Evolutionary conservation across 352 stramenopile species (phyloP).

Genomic region (Phytophthora hibernalis): DNA sequence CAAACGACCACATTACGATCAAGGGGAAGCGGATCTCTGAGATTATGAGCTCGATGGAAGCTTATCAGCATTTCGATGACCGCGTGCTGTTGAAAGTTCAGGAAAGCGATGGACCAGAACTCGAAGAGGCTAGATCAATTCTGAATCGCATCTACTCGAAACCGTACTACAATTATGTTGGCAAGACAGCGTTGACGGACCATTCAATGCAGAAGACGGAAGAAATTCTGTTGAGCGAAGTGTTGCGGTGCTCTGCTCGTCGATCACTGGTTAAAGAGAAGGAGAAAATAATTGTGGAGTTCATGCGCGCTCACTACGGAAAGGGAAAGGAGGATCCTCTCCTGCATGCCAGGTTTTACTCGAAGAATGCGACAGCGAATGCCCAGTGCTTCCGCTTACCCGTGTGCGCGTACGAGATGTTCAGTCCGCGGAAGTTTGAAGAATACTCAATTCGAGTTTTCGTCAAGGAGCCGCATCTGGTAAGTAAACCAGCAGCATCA

Average conservation of each 20-base stretch:
- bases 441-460: slow-evolving; percentile 78
- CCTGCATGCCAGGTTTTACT: slow-evolving; percentile 79
- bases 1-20: slow-evolving; percentile 68
- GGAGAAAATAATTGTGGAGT: slow-evolving; percentile 79
- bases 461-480: slow-evolving; percentile 64
- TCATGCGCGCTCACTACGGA: slow-evolving; percentile 83
- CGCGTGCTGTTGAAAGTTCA: slow-evolving; percentile 81
- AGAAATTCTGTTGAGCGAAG: slow-evolving; percentile 63
- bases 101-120: slow-evolving; percentile 58
- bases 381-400: slow-evolving; percentile 63
- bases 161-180: slow-evolving; percentile 82
- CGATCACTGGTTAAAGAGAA: slow-evolving; percentile 45
- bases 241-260: slow-evolving; percentile 53
- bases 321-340: slow-evolving; percentile 83
- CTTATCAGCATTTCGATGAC: slow-evolving; percentile 87
- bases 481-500: slow-evolving; percentile 31
- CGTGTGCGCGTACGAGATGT: slow-evolving; percentile 69
- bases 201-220: slow-evolving; percentile 56
- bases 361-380: slow-evolving; percentile 59
- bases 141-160: slow-evolving; percentile 71
- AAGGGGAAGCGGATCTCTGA: slow-evolving; percentile 74
- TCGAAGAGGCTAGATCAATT: slow-evolving; percentile 59
- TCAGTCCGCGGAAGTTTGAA: slow-evolving; percentile 69
- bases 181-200: slow-evolving; percentile 61
- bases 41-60: slow-evolving; percentile 67